A percentile compares a stretch with the other conserved stretches of the same genome.
Conservation (phyloP, 352 stramenopile species). For the Phytopythium cucurbitacearum region DNA sequence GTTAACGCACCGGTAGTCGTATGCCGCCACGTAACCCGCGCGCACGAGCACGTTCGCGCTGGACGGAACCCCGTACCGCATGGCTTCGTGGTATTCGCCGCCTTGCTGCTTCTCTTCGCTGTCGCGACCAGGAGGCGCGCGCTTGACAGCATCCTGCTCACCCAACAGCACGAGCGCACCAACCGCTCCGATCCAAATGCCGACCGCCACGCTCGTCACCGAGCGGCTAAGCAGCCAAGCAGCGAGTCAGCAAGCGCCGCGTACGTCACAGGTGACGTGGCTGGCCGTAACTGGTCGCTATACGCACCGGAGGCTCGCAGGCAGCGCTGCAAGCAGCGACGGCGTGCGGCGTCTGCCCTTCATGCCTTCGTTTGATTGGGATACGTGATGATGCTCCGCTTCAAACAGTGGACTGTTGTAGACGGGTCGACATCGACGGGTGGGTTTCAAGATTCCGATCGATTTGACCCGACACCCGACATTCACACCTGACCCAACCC, state of each 20-base stretch:
- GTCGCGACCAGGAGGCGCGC: background rate
- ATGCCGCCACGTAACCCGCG: constrained; percentile 79
- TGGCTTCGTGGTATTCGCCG: constrained; percentile 48
- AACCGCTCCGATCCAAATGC: constrained; percentile 45
- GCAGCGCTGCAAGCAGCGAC: constrained; percentile 24
- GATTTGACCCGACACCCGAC: background rate
- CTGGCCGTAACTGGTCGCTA: background rate
- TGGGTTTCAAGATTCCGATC: too few species aligned
- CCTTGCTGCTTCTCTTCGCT: constrained; percentile 6
- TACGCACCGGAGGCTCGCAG: constrained; percentile 28
- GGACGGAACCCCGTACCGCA: constrained; percentile 71
- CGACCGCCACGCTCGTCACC: constrained; percentile 38
- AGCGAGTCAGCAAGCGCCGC: background rate
- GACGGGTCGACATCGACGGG: too few species aligned
- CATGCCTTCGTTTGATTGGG: constrained; percentile 13
- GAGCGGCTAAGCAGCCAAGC: constrained; percentile 16
- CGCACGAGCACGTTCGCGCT: constrained; percentile 65
- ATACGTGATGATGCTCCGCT: background rate
- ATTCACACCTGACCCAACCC: background rate
- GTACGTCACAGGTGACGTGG: background rate
- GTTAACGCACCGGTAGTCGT: constrained; percentile 64
- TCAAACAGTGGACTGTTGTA: too few species aligned
- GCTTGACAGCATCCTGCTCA: constrained; percentile 13
- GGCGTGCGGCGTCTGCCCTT: constrained; percentile 19
- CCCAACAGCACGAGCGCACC: constrained; percentile 38